Evolutionary conservation across 441 rosid genomes (phyloP), one percentile per base, ranked within the genome.

Genomic region (Croton setiger): DNA sequence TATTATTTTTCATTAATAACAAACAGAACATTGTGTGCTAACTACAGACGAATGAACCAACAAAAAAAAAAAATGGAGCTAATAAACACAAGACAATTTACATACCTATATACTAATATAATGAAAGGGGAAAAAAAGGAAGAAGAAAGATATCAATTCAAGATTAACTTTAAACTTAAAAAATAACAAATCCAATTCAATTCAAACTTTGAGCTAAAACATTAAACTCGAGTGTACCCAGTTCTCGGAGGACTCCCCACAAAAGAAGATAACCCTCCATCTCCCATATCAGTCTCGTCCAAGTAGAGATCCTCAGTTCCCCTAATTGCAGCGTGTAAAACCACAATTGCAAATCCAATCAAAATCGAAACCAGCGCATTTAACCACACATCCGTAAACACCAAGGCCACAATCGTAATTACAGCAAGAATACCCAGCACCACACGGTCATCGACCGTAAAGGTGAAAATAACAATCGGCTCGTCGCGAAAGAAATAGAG

Each of bases 401-500:
- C 76, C 75, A 88, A 60, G 33, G 86, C 79, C 33, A 88, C 79
- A 39, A 87, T 60, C 27, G 90, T 89, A 14, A 84, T 58, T 5
- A 73, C 71, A 3, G 60, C 65, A 0, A 89, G 92, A 37, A 76
- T 51, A 0, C 48, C 81, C 39, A 89, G 79, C 64, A 87, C 84
- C 18, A 80, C 23, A 14, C 95, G 90, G 54, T 89, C 95, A 68
- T 87, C 90, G 59, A 89, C 72, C 49, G 59, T 17, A 11, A 83
- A 84, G 62, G 43, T 47, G 68, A 87, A 15, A 12, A 85, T 37
- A 15, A 62, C 67, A 31, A 89, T 41, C 3, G 90, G 86, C 72
- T 72, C 75, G 65, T 82, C 86, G 63, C 92, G 87, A 61, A 75
- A 80, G 82, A 87, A 83, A 84, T 81, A 89, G 66, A 89, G 89